phyloP scores from a whole-genome alignment of 2,329 filamentous ascomycete species.

The Colletotrichum lentis region DNA sequence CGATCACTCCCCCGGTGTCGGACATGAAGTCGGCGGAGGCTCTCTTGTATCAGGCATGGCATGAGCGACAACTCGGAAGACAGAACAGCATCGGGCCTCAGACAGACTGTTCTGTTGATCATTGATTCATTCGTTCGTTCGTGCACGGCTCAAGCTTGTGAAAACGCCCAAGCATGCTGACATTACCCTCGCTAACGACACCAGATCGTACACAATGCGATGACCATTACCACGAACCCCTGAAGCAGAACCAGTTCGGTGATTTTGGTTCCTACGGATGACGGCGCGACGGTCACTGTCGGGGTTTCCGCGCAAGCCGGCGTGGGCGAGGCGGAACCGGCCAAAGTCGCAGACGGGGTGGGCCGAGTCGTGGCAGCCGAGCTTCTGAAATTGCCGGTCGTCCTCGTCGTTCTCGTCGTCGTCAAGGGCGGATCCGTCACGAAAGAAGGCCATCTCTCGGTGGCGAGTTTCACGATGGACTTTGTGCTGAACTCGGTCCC shows the following conservation, averaged over 20 bases:
- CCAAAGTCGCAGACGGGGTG: background rate
- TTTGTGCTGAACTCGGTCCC: conserved; percentile 7
- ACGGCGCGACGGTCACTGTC: background rate
- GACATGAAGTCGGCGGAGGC: background rate
- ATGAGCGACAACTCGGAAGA: conserved; percentile 5
- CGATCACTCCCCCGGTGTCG: background rate
- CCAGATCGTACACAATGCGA: background rate
- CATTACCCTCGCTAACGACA: background rate
- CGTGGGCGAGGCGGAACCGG: background rate
- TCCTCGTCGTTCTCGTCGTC: background rate
- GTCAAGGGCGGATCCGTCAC: background rate
- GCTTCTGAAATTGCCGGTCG: background rate
- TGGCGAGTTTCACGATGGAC: background rate
- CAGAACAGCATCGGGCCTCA: background rate
- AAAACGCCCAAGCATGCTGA: background rate
- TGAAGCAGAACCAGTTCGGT: background rate
- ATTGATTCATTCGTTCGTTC: background rate
- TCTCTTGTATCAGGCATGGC: background rate
- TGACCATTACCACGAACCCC: background rate
- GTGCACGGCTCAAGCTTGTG: background rate
- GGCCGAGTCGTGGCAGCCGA: background rate
- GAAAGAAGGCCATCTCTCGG: background rate
- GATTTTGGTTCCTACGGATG: background rate
- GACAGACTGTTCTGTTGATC: background rate
- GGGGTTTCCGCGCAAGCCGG: background rate